Percentiles rank a stretch among this genome's conserved stretches.
Conservation (phyloP, 2,329 filamentous ascomycete species). For the Fusarium odoratissimum region DNA sequence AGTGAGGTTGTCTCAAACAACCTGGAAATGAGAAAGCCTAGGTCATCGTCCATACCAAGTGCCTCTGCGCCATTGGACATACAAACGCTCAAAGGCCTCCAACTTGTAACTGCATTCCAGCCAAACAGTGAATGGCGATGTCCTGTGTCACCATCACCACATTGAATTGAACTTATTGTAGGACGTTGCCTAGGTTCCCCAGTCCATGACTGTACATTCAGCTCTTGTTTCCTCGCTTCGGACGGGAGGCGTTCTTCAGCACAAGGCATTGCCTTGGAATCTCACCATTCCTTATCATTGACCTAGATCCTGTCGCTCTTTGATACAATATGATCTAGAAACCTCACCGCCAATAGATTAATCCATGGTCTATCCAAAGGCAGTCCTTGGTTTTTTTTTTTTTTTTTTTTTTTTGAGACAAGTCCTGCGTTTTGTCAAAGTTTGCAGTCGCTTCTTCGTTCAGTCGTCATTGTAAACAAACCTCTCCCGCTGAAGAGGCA, state of each 20-base stretch:
- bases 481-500: background rate
- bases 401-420: background rate
- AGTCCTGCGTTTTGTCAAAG: background rate
- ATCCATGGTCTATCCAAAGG: background rate
- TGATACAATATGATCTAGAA: background rate
- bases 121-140: conserved; percentile 1
- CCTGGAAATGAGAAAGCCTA: background rate
- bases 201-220: conserved; percentile 16
- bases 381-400: background rate
- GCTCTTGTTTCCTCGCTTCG: conserved; percentile 1
- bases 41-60: conserved; percentile 20
- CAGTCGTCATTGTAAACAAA: conserved; percentile 1
- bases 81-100: conserved; percentile 13
- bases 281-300: background rate
- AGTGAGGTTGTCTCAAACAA: conserved; percentile 27
- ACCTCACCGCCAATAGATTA: background rate
- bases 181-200: conserved; percentile 31
- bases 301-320: background rate
- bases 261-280: background rate
- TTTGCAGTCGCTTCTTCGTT: background rate
- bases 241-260: conserved; percentile 21
- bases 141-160: conserved; percentile 2
- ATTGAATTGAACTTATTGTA: background rate
- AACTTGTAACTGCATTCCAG: conserved; percentile 25
- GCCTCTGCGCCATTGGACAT: conserved; percentile 9